Evolutionary conservation across 2,329 filamentous ascomycete species (phyloP).

Genomic region (Claviceps sp.): DNA sequence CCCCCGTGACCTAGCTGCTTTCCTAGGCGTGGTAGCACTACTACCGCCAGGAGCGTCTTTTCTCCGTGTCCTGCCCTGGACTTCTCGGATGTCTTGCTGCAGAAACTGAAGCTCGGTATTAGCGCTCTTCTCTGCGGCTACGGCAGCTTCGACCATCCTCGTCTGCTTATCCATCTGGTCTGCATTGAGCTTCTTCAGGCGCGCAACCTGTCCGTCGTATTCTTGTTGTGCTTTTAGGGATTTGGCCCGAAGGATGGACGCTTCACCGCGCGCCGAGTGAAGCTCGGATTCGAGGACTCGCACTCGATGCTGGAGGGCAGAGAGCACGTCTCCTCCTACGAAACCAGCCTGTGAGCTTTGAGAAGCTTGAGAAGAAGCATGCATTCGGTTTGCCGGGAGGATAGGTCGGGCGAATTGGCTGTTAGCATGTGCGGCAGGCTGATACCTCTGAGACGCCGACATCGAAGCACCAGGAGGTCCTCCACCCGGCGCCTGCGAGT

Average conservation of each 20-base stretch:
- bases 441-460: slow-evolving; percentile 18
- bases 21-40: slow-evolving; percentile 44
- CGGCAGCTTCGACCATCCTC: slow-evolving; percentile 49
- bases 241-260: slow-evolving; percentile 61
- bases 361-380: slow-evolving; percentile 6
- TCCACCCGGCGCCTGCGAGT: slow-evolving; percentile 8
- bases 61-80: slow-evolving; percentile 31
- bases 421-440: slow-evolving; percentile 10
- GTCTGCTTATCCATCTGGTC: slow-evolving; percentile 53
- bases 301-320: slow-evolving; percentile 38
- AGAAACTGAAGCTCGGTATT: slow-evolving; percentile 61
- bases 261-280: slow-evolving; percentile 54
- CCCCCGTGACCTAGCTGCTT: slow-evolving; percentile 38
- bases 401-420: slow-evolving; percentile 29
- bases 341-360: slow-evolving; percentile 13
- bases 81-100: slow-evolving; percentile 56
- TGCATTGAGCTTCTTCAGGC: slow-evolving; percentile 47
- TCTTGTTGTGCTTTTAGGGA: slow-evolving; percentile 47
- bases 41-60: slow-evolving; percentile 23
- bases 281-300: slow-evolving; percentile 42
- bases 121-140: slow-evolving; percentile 49
- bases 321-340: slow-evolving; percentile 23
- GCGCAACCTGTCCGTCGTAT: slow-evolving; percentile 48
- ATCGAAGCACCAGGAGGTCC: slow-evolving; percentile 11
- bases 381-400: slow-evolving; percentile 13